Conservation (phyloP, 2,329 filamentous ascomycete species). For the Apiospora kogelbergensis region DNA sequence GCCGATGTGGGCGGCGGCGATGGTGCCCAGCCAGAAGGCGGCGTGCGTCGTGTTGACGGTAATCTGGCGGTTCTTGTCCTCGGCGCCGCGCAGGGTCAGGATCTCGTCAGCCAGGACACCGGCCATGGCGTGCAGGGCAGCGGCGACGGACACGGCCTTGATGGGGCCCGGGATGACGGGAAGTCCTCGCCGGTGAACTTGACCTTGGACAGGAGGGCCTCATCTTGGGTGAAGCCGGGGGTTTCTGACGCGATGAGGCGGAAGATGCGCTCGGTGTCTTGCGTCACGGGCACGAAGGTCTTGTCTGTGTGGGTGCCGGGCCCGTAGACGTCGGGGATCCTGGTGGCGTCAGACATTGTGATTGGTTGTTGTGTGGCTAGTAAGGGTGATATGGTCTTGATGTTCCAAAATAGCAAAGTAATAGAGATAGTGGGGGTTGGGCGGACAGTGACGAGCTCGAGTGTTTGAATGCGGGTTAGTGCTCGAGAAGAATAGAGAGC, state of each 20-base stretch:
- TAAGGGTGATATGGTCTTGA: background rate
- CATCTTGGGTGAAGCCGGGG: slow-evolving; percentile 34
- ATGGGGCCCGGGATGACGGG: slow-evolving; percentile 35
- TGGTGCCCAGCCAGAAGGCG: slow-evolving; percentile 43
- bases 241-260: slow-evolving; percentile 29
- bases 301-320: slow-evolving; percentile 32
- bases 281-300: slow-evolving; percentile 26
- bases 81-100: slow-evolving; percentile 14
- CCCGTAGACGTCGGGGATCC: slow-evolving; percentile 29
- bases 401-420: too few species aligned
- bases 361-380: background rate
- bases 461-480: too few species aligned
- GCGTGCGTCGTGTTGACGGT: slow-evolving; percentile 47
- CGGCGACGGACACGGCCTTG: slow-evolving; percentile 33
- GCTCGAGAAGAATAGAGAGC: background rate
- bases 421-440: too few species aligned
- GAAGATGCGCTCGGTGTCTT: slow-evolving; percentile 33
- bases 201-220: slow-evolving; percentile 27
- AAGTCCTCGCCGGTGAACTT: slow-evolving; percentile 30
- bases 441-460: too few species aligned
- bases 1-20: slow-evolving; percentile 37
- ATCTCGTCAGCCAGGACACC: slow-evolving; percentile 23
- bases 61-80: slow-evolving; percentile 26
- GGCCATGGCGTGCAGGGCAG: slow-evolving; percentile 34
- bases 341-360: slow-evolving; percentile 20